phyloP scores from a whole-genome alignment of 2,329 filamentous ascomycete genomes.

The Cylindrodendrum hubeiense region DNA sequence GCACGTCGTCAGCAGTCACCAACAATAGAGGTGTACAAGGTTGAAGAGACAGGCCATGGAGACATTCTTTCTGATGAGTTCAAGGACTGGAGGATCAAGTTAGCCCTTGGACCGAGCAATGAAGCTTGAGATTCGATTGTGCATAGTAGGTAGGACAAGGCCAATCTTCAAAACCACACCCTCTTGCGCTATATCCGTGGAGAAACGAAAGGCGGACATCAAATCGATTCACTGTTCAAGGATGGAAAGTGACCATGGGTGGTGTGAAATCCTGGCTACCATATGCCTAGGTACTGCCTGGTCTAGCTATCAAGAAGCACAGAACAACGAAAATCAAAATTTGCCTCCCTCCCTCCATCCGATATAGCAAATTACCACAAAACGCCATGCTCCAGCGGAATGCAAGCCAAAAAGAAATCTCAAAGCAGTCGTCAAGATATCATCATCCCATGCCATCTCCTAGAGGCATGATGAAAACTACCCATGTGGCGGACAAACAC shows the following conservation, averaged over 20 bases:
- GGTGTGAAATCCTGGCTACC: background rate
- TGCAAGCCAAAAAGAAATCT: constrained; percentile 27
- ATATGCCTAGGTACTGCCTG: background rate
- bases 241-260: background rate
- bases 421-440: constrained; percentile 34
- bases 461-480: constrained; percentile 14
- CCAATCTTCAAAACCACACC: background rate
- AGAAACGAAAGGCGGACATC: background rate
- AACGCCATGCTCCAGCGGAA: constrained; percentile 25
- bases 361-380: constrained; percentile 28
- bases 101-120: constrained; percentile 52
- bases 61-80: constrained; percentile 83
- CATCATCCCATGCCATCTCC: constrained; percentile 32
- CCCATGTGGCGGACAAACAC: background rate
- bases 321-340: constrained; percentile 24
- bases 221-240: background rate
- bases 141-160: too few relatives aligned
- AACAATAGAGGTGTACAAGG: constrained; percentile 78
- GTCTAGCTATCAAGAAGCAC: constrained; percentile 22
- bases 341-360: constrained; percentile 22
- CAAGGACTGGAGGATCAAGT: constrained; percentile 77
- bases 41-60: constrained; percentile 79
- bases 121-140: constrained; percentile 23
- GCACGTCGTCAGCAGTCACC: constrained; percentile 71
- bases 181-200: too few relatives aligned